Conservation (phyloP, 352 stramenopile genomes). For the Pythium biforme region DNA sequence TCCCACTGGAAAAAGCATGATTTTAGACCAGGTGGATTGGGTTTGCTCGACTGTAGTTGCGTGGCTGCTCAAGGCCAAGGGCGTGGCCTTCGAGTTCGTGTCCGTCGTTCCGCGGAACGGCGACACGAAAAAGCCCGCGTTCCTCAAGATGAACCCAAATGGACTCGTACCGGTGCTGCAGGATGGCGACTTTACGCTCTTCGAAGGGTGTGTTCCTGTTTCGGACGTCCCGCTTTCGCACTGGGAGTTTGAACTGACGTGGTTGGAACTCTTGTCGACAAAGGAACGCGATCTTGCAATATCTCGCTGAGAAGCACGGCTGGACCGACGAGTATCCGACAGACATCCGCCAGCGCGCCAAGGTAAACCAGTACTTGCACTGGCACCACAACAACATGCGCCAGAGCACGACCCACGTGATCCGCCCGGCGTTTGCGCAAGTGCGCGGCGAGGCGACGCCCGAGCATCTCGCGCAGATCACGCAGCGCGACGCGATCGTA, state of each 20-base stretch:
- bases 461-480: slow-evolving; percentile 10
- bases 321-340: slow-evolving; percentile 56
- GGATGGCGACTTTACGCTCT: slow-evolving; percentile 52
- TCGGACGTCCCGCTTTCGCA: no score
- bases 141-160: slow-evolving; percentile 48
- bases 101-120: slow-evolving; percentile 6
- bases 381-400: slow-evolving; percentile 71
- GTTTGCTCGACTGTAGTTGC: slow-evolving; percentile 16
- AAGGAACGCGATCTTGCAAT: slow-evolving; percentile 47
- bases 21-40: neutral
- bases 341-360: slow-evolving; percentile 37
- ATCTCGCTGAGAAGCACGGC: slow-evolving; percentile 46
- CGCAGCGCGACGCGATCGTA: slow-evolving; percentile 22
- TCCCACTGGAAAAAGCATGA: no score
- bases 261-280: neutral
- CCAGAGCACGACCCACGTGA: slow-evolving; percentile 31
- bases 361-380: slow-evolving; percentile 68
- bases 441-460: slow-evolving; percentile 1
- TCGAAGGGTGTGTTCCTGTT: slow-evolving; percentile 31
- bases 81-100: slow-evolving; percentile 39
- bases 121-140: slow-evolving; percentile 29
- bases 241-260: neutral
- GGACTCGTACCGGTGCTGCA: slow-evolving; percentile 45
- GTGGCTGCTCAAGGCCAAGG: slow-evolving; percentile 47
- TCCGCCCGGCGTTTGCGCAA: neutral